Percentiles rank a stretch among this genome's conserved stretches.
Conservation (phyloP, 352 stramenopile species). For the Globisporangium barbulae region DNA sequence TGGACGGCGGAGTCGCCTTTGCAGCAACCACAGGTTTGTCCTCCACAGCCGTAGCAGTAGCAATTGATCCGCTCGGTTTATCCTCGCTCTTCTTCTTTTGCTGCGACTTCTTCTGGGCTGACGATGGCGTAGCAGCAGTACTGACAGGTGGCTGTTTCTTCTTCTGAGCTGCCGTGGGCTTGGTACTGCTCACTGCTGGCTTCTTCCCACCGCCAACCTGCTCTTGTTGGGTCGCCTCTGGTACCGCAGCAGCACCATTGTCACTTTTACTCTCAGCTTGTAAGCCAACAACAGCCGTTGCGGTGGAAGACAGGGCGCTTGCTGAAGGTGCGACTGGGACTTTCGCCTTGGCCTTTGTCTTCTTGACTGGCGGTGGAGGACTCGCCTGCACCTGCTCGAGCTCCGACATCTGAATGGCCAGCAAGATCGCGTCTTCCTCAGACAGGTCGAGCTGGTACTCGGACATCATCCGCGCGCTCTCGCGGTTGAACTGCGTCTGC, state of each 20-base stretch:
- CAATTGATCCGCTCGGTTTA: background rate
- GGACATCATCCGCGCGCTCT: conserved; percentile 29
- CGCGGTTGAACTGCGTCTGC: conserved; percentile 22
- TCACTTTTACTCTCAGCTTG: background rate
- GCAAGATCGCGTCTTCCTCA: conserved; percentile 37
- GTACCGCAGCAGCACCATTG: background rate
- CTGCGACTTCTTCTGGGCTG: conserved; percentile 8
- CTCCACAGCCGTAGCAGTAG: background rate
- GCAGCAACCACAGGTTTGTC: background rate
- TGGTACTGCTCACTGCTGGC: background rate
- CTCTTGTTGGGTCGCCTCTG: background rate
- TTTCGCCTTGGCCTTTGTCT: background rate
- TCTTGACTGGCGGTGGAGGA: background rate
- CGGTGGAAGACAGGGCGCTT: background rate
- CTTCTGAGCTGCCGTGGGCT: background rate
- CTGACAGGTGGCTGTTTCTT: background rate
- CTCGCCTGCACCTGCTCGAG: conserved; percentile 20
- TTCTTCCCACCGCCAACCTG: background rate
- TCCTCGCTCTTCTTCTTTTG: conserved; percentile 7
- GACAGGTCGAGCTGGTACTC: conserved; percentile 46
- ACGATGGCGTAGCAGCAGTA: background rate
- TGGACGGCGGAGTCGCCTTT: background rate
- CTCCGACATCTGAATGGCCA: conserved; percentile 49
- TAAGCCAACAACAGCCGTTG: background rate
- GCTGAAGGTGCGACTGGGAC: background rate